Percentiles rank a stretch among this genome's conserved stretches.
Evolutionary conservation across 2,329 filamentous ascomycete genomes (phyloP).

Genomic region (Botrytis elliptica): DNA sequence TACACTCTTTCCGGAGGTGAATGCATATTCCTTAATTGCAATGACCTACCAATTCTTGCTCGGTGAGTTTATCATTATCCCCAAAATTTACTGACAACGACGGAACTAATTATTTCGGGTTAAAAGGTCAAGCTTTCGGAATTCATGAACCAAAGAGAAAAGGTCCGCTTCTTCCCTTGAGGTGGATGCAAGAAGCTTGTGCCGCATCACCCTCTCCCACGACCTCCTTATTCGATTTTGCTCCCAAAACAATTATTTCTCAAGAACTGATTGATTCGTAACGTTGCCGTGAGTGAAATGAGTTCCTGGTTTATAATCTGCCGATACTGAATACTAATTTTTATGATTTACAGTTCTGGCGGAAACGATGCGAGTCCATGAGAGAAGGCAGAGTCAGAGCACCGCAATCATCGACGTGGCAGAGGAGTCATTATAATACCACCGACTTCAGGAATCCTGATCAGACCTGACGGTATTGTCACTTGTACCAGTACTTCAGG

Average conservation of each 20-base stretch:
- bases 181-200: background rate
- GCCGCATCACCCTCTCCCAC: background rate
- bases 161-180: background rate
- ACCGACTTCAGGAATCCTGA: background rate
- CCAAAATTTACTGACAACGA: background rate
- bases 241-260: background rate
- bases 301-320: background rate
- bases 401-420: too few relatives aligned
- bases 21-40: background rate
- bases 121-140: background rate
- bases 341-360: background rate
- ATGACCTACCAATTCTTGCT: background rate
- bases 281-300: background rate
- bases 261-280: background rate
- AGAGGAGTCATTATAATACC: too few relatives aligned
- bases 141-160: background rate
- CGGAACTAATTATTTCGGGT: fast-evolving
- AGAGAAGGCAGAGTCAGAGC: background rate
- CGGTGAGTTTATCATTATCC: background rate
- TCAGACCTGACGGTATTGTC: background rate
- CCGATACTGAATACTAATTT: background rate
- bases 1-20: background rate
- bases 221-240: background rate
- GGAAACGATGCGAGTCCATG: background rate
- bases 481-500: background rate